Evolutionary conservation across 2,329 filamentous ascomycete genomes (phyloP), one percentile per base, ranked within the genome.

Genomic region (Colletotrichum camelliae): DNA sequence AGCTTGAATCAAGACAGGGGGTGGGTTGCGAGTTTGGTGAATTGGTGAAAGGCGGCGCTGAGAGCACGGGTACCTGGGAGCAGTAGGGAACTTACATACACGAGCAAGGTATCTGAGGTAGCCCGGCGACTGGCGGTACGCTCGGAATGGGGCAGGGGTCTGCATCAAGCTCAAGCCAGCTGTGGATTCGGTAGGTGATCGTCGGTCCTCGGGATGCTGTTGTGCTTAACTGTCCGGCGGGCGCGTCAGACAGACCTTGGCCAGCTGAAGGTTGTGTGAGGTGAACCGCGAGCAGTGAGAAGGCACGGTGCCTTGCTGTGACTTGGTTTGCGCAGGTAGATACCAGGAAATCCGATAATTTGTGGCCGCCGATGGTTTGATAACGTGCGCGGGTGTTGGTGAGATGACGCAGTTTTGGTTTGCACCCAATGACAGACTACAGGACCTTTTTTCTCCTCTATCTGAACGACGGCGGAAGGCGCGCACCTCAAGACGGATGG

Each of bases 131-230:
- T 37, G 29, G 74, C 39, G 39, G 57, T 62, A 27, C 67, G 67
- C 67, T 66, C 65, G 64, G 43, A 52, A 74, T 69, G 70, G 66
- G 66, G 74, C 61, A 75, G 72, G 74, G 74, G 74, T 75, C 74
- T 76, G 72, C 74, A 76, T 69, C 70, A 76, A 76, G 74, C 74
- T 68, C 74, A 76, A 76, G 57, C 70, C 73, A 73, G 70, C 57
- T 68, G 57, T 73, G 73, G 74, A 76, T 74, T 66, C 27, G 70
- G 58, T 74, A 75, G 64, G 37, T 73, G 70, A 75, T 75, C 64
- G 73, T 68, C 70, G 64, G 73, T 48, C 70, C 70, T 75, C 70
- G 73, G 70, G 73, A 60, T 60, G 74, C 74, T 74, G 74, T 48
- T 74, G 65, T 43, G 48, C 62, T 64, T 29, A 27, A 68, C 43